Base-by-base conservation (phyloP, 192 early-diverging fungal genomes). In the Coemansia guatemalensis region DNA sequence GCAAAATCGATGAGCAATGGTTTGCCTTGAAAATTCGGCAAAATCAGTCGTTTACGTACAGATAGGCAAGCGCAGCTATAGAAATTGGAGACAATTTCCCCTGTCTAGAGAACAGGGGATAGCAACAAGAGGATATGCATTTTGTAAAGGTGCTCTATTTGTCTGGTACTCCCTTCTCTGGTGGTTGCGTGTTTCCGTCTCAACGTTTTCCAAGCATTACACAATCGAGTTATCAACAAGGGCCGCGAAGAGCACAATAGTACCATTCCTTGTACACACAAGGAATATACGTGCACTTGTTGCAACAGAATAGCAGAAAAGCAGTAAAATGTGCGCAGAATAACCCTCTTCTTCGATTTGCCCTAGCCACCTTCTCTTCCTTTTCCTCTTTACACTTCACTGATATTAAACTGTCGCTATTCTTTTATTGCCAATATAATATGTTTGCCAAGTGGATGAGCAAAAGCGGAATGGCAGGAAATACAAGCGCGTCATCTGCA, bases 351-450 rank as follows among this genome's bases (percentile, higher is more conserved):
- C 39, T 44, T 17, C 12, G 9, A 17, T 44, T 44, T 44, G 9
- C 17, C 39, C 1, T 8, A 4, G 14, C 14, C 14, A 30, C 24
- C 47, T 27, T 56, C 18, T 47, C 29, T 48, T 24, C 8, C 17
- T 51, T 60, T 61, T 4, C n/a, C 21, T 22, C 52, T 30, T 14
- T 35, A 23, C 51, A n/a, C 4, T 23, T 26, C 25, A 52, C 22
- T 8, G 7, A 25, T 22, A 25, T 23, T 26, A 26, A 52, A 23
- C 25, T 52, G 12, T 24, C 51, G 8, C n/a, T 52, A 23, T 44
- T 44, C 41, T 44, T 52, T 23, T 23, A 23, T 26, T 52, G 12
- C 21, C 9, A 58, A 58, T 30, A 60, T 60, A 29, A 60, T 44
- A 20, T 14, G 8, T 12, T 25, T 8, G 27, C 54, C 26, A 55